Percentiles rank a stretch among this genome's conserved stretches.
Conservation (phyloP, 2,329 filamentous ascomycete genomes). For the Sordariomycetes sp. region DNA sequence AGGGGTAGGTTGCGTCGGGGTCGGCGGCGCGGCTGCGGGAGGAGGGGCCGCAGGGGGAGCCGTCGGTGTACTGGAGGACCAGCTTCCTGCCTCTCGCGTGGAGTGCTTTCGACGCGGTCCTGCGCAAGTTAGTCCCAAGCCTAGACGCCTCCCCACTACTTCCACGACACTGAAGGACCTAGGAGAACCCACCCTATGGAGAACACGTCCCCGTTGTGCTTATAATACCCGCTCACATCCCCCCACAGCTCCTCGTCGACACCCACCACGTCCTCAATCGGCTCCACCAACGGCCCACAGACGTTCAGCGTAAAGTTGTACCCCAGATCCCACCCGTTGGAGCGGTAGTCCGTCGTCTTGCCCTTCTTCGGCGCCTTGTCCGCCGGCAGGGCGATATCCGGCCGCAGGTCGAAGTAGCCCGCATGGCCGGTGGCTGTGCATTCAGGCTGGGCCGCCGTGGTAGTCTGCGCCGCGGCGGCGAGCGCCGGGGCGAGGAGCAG, state of each 20-base stretch:
- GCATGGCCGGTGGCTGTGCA: slow-evolving; percentile 41
- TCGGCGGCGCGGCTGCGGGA: slow-evolving; percentile 14
- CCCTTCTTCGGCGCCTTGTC: slow-evolving; percentile 26
- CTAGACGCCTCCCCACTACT: not conserved
- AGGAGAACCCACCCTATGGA: slow-evolving; percentile 50
- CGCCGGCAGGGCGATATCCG: slow-evolving; percentile 31
- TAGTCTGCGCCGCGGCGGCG: slow-evolving; percentile 15
- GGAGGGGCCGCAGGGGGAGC: slow-evolving; percentile 56
- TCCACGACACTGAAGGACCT: not conserved
- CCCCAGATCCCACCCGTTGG: slow-evolving; percentile 63
- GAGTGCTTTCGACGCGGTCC: slow-evolving; percentile 39
- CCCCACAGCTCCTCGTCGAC: slow-evolving; percentile 46
- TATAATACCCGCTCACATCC: slow-evolving; percentile 72
- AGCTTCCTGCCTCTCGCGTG: slow-evolving; percentile 57
- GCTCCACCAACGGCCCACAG: slow-evolving; percentile 61
- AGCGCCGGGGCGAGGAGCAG: slow-evolving; percentile 17
- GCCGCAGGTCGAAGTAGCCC: slow-evolving; percentile 45
- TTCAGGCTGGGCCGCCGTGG: slow-evolving; percentile 25
- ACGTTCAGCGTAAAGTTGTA: slow-evolving; percentile 78
- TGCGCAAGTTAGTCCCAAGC: slow-evolving; percentile 13
- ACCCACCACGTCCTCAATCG: slow-evolving; percentile 49
- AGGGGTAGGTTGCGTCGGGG: slow-evolving; percentile 11
- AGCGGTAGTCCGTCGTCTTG: slow-evolving; percentile 39
- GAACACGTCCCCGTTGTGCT: slow-evolving; percentile 49
- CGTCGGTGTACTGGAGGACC: slow-evolving; percentile 63